Evolutionary conservation across 1,284 basidiomycete genomes (phyloP).

Genomic region (Trametes pubescens): DNA sequence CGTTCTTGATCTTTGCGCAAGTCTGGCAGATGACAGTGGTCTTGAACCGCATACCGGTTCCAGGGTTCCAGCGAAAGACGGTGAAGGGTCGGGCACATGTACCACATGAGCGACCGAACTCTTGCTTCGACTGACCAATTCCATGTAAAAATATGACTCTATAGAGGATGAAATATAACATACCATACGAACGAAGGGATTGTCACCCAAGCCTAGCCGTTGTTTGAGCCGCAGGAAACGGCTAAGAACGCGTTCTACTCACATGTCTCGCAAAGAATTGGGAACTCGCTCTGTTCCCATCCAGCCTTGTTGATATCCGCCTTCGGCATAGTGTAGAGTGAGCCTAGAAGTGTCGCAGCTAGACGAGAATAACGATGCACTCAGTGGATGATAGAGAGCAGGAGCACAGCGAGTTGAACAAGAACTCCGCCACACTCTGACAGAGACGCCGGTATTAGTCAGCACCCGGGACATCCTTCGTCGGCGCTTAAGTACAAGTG

Average conservation of each 20-base stretch:
- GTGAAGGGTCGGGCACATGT: constrained; percentile 97
- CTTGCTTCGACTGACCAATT: constrained; percentile 82
- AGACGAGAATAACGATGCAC: background rate
- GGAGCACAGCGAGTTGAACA: background rate
- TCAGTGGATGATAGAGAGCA: background rate
- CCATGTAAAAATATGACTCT: background rate
- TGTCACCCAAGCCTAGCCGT: constrained; percentile 80
- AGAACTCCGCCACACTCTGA: background rate
- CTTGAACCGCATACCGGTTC: constrained; percentile 92
- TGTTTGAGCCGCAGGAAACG: constrained; percentile 19
- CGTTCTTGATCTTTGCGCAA: constrained; percentile 98
- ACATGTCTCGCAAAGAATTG: constrained; percentile 94
- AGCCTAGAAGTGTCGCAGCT: background rate
- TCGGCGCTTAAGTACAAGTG: too few relatives aligned
- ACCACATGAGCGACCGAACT: constrained; percentile 94
- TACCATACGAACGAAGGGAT: constrained; percentile 93
- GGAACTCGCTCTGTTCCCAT: constrained; percentile 92
- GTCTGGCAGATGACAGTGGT: constrained; percentile 99
- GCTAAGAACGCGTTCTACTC: constrained; percentile 39
- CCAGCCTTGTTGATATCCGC: constrained; percentile 90
- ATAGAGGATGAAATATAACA: constrained; percentile 74
- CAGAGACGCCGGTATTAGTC: background rate
- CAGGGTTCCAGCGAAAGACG: constrained; percentile 99
- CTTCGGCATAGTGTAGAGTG: constrained; percentile 56
- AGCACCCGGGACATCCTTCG: background rate